Evolutionary conservation across 768 basidiomycete genomes (phyloP), one percentile per base, ranked within the genome.

Genomic region (Suillus alpinus): DNA sequence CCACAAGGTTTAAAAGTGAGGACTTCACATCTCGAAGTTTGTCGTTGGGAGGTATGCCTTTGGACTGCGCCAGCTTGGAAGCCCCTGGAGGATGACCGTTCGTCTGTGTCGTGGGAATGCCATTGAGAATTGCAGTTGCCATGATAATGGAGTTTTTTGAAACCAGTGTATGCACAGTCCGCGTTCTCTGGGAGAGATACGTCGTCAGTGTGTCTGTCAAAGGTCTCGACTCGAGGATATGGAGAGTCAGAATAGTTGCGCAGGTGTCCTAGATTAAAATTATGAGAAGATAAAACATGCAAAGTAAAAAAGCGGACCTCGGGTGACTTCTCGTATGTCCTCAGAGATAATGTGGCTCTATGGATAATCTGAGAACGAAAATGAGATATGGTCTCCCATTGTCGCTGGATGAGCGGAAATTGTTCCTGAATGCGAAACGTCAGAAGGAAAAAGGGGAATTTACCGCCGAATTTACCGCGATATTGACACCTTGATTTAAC

Each of bases 341-440:
- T 85, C 18, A 97, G 77, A n/a, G 86, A 89, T 50, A 91, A 71
- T 0, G 88, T 93, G n/a, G 95, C 91, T 68, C 87, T 88, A 66
- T 95, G 91, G 23, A 91, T 84, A 63, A 98, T 95, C 68, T 96
- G 94, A 1, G 88, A 79, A 47, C 94, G 87, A 69, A 96, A 94
- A 65, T 91, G 92, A 5, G 87, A 85, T 8, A 98, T 85, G 1
- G 85, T 81, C 60, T 96, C 95, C 95, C 95, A 98, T 74, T 98
- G 95, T 39, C 93, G 87, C 65, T 94, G 90, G 3, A 94, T 85
- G 5, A 98, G 78, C 31, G 95, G 93, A 65, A 95, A 89, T 73
- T 95, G 92, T 51, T 85, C 84, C 94, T 95, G 68, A 16, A 50
- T 43, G 1, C 8, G 29, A n/a, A 31, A 56, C 39, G 41, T 59